Conservation (phyloP, 176 grass and related monocot genomes). For the Triticum urartu region DNA sequence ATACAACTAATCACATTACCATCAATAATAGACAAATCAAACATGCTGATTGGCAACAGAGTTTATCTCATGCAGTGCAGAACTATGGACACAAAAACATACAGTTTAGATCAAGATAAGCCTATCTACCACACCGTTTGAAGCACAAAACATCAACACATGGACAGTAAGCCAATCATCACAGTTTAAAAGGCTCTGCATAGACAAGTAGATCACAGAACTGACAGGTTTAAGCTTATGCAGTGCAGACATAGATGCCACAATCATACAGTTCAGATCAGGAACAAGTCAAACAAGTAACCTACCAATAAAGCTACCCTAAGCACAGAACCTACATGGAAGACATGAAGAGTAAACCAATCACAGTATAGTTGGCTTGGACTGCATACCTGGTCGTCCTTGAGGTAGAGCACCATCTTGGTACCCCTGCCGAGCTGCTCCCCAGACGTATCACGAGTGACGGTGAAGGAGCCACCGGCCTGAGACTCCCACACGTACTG, state of each 20-base stretch:
- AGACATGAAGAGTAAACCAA: neutral
- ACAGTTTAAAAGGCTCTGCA: neutral
- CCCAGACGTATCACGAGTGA: slow-evolving; percentile 61
- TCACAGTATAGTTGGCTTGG: neutral
- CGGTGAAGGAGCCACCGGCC: slow-evolving; percentile 79
- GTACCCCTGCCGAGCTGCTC: slow-evolving; percentile 80
- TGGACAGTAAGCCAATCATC: neutral
- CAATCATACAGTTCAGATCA: neutral
- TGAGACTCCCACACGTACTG: slow-evolving; percentile 92
- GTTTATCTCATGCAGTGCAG: neutral
- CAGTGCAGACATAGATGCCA: neutral
- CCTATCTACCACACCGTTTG: neutral
- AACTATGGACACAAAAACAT: neutral
- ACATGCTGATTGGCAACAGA: no score
- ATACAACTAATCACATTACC: no score
- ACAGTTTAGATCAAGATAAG: neutral
- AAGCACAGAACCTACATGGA: neutral
- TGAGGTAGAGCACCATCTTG: slow-evolving; percentile 80
- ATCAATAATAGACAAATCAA: no score
- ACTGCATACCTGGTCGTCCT: slow-evolving; percentile 78
- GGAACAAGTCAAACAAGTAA: neutral
- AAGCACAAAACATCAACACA: neutral
- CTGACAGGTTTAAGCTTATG: neutral
- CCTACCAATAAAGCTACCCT: neutral
- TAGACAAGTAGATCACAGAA: neutral